Conservation (phyloP, 306 rosid species). For the cucumber (Cucumis sativus) region Cucumber_9930_V3 NC_026656.2:15553001-15553500, state of each 20-base stretch:
- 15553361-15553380: not conserved
- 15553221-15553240: not conserved
- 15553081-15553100: not conserved
- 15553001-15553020: too few relatives aligned
- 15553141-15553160: not conserved
- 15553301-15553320: not conserved
- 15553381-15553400: conserved; percentile 3
- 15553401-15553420: conserved; percentile 59
- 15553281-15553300: not conserved
- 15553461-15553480: not conserved
- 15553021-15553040: too few relatives aligned
- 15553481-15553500: not conserved
- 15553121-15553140: not conserved
- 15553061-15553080: too few relatives aligned
- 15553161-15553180: not conserved
- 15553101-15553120: not conserved
- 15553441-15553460: conserved; percentile 59
- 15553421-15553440: conserved; percentile 66
- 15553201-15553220: not conserved
- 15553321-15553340: not conserved
- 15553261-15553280: not conserved
- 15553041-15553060: too few relatives aligned
- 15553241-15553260: not conserved
- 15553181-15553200: not conserved
- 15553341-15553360: not conserved